Percentiles rank a stretch among this genome's conserved stretches.
Evolutionary conservation across 73 alveolate species (phyloP).

Genomic region (Blepharisma stoltei): DNA sequence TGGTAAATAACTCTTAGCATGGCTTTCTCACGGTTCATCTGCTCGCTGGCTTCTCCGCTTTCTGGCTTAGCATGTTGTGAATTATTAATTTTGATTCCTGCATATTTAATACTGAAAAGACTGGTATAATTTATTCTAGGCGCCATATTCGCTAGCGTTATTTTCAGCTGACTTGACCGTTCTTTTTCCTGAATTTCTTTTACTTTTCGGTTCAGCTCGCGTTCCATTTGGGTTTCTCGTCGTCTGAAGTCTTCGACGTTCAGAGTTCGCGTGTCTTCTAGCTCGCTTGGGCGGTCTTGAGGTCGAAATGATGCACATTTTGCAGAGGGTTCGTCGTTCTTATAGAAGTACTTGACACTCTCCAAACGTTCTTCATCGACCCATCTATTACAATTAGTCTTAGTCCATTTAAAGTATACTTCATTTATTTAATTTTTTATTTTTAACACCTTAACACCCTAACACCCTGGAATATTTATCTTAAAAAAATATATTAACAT

Average conservation of each 20-base stretch:
- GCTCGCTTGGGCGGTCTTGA: background rate
- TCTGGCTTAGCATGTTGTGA: background rate
- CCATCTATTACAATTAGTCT: constrained; percentile 38
- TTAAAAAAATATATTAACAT: too few species aligned
- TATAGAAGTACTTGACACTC: constrained; percentile 37
- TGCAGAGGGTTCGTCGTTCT: constrained; percentile 51
- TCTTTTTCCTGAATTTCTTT: background rate
- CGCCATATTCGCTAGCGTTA: background rate
- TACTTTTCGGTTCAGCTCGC: constrained; percentile 9
- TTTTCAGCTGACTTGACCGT: background rate
- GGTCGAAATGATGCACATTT: background rate
- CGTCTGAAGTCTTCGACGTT: constrained; percentile 5
- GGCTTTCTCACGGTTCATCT: background rate
- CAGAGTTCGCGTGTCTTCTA: background rate
- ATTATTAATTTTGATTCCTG: background rate
- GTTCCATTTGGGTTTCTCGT: constrained; percentile 16
- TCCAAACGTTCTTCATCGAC: constrained; percentile 38
- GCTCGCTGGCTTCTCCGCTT: constrained; percentile 25
- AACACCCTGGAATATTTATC: too few species aligned
- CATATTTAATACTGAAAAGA: background rate
- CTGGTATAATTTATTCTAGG: constrained; percentile 1
- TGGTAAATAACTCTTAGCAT: constrained; percentile 4
- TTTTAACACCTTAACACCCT: too few species aligned
- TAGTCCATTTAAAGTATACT: constrained; percentile 13
- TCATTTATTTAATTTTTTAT: too few species aligned